Evolutionary conservation across 768 basidiomycete genomes (phyloP), one percentile per base, ranked within the genome.

Genomic region (Mycena leptocephala): DNA sequence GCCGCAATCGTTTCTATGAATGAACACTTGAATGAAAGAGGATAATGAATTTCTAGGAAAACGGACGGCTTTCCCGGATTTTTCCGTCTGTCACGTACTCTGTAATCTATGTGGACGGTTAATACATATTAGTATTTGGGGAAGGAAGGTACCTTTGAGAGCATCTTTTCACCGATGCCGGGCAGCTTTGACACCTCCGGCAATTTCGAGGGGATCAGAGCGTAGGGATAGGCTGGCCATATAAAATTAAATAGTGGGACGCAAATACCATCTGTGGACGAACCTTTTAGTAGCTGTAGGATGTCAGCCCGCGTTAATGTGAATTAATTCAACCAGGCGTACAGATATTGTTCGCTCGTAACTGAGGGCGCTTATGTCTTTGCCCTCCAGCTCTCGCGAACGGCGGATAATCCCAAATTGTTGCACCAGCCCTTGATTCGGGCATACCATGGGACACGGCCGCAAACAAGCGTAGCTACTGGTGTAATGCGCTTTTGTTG

Each of bases 311-410:
- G n/a, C n/a, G n/a, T n/a, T n/a, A n/a, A n/a, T n/a, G n/a, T n/a
- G n/a, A n/a, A n/a, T n/a, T n/a, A n/a, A n/a, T n/a, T n/a, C n/a
- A n/a, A n/a, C n/a, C n/a, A n/a, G n/a, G 33, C 92, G 77, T 80
- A 94, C 93, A n/a, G 92, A 88, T 76, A 95, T 92, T 2, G 94
- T 92, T 61, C 95, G 88, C 39, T 92, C 88, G 77, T 96, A 97
- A 75, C 92, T 92, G 61, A 96, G 84, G 48, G 93, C 91, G 78
- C 93, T 95, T 33, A 91, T 86, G 26, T 89, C 87, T 64, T 94
- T 89, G 16, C 93, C 92, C 80, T 96, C 95, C 2, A 95, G 84
- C 58, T 90, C 87, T 56, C 95, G 88, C 30, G 88, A 86, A 41
- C 86, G 88, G 22, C 89, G 88, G 35, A 96, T 88, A 22, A 94